Evolutionary conservation across 2,329 filamentous ascomycete genomes (phyloP).

Genomic region (Chaetomium sp.): DNA sequence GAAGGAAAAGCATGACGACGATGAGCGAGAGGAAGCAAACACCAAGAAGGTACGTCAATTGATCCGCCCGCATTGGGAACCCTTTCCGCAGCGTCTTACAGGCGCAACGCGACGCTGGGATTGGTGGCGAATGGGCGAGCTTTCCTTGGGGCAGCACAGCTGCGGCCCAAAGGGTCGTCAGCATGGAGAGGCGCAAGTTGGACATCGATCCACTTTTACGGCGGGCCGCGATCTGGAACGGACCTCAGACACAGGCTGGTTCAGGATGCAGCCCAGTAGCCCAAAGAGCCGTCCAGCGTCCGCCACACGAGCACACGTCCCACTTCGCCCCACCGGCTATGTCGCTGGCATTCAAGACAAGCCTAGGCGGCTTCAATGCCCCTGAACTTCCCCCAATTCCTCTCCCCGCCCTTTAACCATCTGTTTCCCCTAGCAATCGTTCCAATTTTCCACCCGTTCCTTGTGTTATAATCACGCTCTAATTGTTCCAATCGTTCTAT

Average conservation of each 20-base stretch:
- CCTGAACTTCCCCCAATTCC: slow-evolving; percentile 6
- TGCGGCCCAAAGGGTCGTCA: slow-evolving; percentile 8
- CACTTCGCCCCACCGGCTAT: slow-evolving; percentile 11
- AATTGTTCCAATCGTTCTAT: slow-evolving; percentile 1
- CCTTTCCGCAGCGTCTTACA: background rate
- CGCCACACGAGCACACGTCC: slow-evolving; percentile 1
- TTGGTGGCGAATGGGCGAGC: background rate
- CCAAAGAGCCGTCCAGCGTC: background rate
- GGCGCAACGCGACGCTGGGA: background rate
- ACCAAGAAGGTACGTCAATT: slow-evolving; percentile 1
- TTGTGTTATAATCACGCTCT: slow-evolving; percentile 1
- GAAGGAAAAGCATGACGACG: background rate
- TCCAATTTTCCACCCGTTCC: background rate
- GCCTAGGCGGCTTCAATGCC: slow-evolving; percentile 1
- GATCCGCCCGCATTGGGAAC: background rate
- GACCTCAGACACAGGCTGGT: slow-evolving; percentile 17
- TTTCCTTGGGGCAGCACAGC: background rate
- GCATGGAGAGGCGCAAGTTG: slow-evolving; percentile 9
- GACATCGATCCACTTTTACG: slow-evolving; percentile 8
- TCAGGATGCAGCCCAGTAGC: slow-evolving; percentile 1
- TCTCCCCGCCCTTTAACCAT: background rate
- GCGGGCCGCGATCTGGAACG: slow-evolving; percentile 12
- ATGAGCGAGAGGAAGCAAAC: background rate
- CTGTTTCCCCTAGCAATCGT: background rate
- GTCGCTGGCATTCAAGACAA: slow-evolving; percentile 1